These are phyloP conservation scores for Aspergillus texensis DNA, from an alignment of 2,329 filamentous ascomycete genomes.

Conservation along the genomic window DNA sequence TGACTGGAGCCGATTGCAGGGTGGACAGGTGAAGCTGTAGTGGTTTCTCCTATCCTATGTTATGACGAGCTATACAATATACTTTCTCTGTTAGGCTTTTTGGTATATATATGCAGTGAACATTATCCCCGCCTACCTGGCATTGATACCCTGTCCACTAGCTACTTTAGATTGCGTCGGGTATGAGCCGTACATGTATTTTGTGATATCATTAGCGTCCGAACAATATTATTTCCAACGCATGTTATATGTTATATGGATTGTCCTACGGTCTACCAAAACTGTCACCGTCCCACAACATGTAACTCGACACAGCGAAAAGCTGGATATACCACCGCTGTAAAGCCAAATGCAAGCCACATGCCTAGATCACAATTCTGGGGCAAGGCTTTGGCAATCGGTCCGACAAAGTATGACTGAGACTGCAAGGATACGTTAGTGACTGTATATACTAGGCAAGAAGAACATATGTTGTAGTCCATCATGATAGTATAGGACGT, in stretches of 20 bases:
- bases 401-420: slow-evolving; percentile 40
- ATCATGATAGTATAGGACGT: neutral
- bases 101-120: neutral
- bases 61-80: neutral
- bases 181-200: neutral
- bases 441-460: neutral
- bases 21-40: slow-evolving; percentile 71
- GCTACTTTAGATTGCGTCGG: neutral
- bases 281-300: slow-evolving; percentile 23
- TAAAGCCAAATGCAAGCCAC: slow-evolving; percentile 36
- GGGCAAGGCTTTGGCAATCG: slow-evolving; percentile 32
- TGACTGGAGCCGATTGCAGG: slow-evolving; percentile 71
- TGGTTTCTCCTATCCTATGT: neutral
- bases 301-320: slow-evolving; percentile 34
- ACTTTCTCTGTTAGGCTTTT: neutral
- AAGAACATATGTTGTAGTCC: neutral
- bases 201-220: neutral
- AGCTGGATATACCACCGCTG: slow-evolving; percentile 33
- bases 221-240: neutral
- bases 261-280: neutral
- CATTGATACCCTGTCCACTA: slow-evolving; percentile 6
- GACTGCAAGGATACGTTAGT: slow-evolving; percentile 18
- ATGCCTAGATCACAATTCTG: slow-evolving; percentile 37
- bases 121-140: neutral
- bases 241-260: neutral